Evolutionary conservation across 352 stramenopile species (phyloP).

Genomic region (Phytophthora vignae): DNA sequence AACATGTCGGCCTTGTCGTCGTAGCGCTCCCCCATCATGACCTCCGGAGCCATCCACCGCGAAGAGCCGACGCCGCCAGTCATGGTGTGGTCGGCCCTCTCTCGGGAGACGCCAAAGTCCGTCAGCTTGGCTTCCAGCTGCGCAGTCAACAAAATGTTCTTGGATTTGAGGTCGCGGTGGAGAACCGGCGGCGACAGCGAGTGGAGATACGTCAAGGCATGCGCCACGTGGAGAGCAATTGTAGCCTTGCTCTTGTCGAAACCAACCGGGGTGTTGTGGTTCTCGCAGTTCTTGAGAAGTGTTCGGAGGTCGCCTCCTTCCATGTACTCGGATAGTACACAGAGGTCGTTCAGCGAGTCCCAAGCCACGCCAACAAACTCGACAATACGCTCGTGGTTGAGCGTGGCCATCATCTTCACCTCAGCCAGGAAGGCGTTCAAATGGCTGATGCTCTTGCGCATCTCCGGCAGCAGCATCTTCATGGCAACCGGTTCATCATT

Average conservation of each 20-base stretch:
- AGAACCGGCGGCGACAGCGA: constrained; percentile 39
- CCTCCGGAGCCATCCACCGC: constrained; percentile 54
- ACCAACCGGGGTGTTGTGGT: constrained; percentile 26
- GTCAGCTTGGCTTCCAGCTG: constrained; percentile 42
- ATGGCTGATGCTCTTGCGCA: constrained; percentile 43
- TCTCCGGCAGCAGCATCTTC: constrained; percentile 48
- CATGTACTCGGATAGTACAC: constrained; percentile 63
- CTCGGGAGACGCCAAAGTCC: constrained; percentile 50
- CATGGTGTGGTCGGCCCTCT: constrained; percentile 44
- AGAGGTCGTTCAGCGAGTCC: constrained; percentile 52
- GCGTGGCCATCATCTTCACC: constrained; percentile 42
- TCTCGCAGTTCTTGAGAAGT: constrained; percentile 43
- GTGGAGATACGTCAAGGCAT: constrained; percentile 54
- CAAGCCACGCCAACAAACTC: constrained; percentile 58
- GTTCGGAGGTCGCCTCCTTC: constrained; percentile 46
- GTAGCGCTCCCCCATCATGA: constrained; percentile 54
- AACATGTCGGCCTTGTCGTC: constrained; percentile 60
- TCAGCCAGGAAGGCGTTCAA: constrained; percentile 44
- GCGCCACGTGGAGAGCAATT: constrained; percentile 43
- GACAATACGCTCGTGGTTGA: constrained; percentile 58
- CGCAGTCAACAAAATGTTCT: constrained; percentile 44
- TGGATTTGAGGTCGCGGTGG: constrained; percentile 46
- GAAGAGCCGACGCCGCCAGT: constrained; percentile 49
- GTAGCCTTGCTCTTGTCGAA: constrained; percentile 41
- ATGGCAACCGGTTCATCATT: constrained; percentile 38